Conservation (phyloP, 768 basidiomycete species). For the Phlebiopsis flavidoalba region DNA sequence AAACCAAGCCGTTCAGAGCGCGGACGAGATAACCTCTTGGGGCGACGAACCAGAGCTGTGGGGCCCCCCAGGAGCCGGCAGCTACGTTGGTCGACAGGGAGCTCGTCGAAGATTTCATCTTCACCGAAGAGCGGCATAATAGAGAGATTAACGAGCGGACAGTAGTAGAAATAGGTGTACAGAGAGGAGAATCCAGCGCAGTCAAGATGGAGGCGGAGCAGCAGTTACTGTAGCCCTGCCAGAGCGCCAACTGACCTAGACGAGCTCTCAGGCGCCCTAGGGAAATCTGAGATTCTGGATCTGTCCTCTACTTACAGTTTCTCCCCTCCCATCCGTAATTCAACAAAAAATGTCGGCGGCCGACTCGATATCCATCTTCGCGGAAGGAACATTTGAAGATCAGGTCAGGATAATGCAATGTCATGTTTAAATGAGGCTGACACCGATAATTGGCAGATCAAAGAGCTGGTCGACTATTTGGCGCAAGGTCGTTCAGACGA, state of each 20-base stretch:
- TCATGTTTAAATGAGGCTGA: not conserved
- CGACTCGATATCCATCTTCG: conserved; percentile 80
- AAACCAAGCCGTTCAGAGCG: conserved; percentile 3
- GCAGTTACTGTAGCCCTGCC: not conserved
- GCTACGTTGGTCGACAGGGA: conserved; percentile 36
- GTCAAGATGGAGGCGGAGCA: not conserved
- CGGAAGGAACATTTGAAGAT: conserved; percentile 86
- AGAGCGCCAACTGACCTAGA: not conserved
- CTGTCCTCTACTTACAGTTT: conserved; percentile 11
- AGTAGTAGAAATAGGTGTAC: not conserved
- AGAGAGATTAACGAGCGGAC: conserved; percentile 7
- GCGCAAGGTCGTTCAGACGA: conserved; percentile 63
- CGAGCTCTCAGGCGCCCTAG: not conserved
- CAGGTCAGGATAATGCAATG: conserved; percentile 42
- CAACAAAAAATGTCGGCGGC: conserved; percentile 48
- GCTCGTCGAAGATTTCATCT: conserved; percentile 24
- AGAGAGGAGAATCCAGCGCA: not conserved
- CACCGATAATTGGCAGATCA: conserved; percentile 42
- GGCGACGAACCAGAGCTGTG: conserved; percentile 38
- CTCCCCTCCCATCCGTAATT: conserved; percentile 7
- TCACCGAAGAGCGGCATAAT: conserved; percentile 9
- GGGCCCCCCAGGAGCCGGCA: conserved; percentile 42
- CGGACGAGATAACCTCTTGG: not conserved
- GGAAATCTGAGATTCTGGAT: conserved; percentile 2
- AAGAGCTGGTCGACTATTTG: conserved; percentile 74